A percentile compares a stretch with the other conserved stretches of the same genome.
Conservation (phyloP, 2,329 filamentous ascomycete genomes). For the Aspergillus uvarum region DNA sequence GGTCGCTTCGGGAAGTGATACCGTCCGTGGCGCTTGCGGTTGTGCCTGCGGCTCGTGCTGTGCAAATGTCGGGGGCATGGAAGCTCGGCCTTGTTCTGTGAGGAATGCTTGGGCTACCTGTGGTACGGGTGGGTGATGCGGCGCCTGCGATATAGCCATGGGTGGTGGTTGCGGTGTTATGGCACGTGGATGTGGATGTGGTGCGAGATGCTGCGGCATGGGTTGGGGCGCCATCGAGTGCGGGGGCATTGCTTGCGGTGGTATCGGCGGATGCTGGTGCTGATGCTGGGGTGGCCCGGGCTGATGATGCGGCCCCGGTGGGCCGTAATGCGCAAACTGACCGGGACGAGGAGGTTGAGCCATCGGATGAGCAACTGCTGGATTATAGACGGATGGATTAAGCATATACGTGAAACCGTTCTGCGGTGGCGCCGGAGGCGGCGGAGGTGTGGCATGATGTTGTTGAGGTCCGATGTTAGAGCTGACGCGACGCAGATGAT, state of each 20-base stretch:
- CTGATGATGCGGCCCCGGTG: conserved; percentile 37
- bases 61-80: conserved; percentile 69
- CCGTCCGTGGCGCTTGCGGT: conserved; percentile 61
- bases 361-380: conserved; percentile 51
- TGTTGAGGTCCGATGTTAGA: conserved; percentile 69
- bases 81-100: conserved; percentile 72
- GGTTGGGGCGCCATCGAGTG: conserved; percentile 36
- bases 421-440: conserved; percentile 55
- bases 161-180: conserved; percentile 13
- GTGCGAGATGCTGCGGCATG: conserved; percentile 26
- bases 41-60: conserved; percentile 50
- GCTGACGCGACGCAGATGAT: conserved; percentile 72
- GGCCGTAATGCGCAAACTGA: conserved; percentile 43
- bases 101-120: conserved; percentile 68
- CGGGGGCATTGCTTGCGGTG: conserved; percentile 23
- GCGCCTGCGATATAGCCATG: conserved; percentile 36
- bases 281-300: conserved; percentile 31
- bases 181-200: conserved; percentile 23
- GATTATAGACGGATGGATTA: conserved; percentile 81
- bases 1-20: conserved; percentile 57
- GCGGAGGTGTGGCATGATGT: conserved; percentile 59
- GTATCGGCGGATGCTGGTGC: conserved; percentile 28
- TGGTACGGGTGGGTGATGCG: conserved; percentile 40
- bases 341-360: conserved; percentile 47
- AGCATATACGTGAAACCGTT: conserved; percentile 82